Conservation (phyloP, 345 rosid species). For the Trapa bicornis region DNA sequence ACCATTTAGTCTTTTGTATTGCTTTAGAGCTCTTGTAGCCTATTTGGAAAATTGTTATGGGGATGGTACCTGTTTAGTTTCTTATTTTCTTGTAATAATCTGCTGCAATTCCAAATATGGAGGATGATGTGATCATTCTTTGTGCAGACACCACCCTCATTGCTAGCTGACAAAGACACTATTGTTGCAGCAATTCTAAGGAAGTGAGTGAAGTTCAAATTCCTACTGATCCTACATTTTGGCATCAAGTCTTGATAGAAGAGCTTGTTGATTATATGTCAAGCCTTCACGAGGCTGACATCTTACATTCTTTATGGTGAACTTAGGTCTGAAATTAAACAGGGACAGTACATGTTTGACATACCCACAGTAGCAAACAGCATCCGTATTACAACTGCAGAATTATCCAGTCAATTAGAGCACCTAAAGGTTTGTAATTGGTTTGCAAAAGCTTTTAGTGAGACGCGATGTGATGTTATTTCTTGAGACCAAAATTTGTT, state of each 20-base stretch:
- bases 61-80: neutral
- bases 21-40: neutral
- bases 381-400: conserved; percentile 34
- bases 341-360: conserved; percentile 60
- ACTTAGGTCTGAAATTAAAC: conserved; percentile 50
- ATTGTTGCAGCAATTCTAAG: conserved; percentile 61
- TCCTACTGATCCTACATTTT: neutral
- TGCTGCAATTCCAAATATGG: neutral
- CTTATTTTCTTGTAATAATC: conserved; percentile 1
- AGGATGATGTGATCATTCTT: conserved; percentile 15
- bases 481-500: neutral
- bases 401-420: conserved; percentile 50
- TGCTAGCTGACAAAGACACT: conserved; percentile 54
- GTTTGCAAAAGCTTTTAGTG: neutral
- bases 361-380: conserved; percentile 57
- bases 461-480: neutral
- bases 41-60: neutral
- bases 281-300: neutral
- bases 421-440: conserved; percentile 52
- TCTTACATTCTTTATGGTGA: neutral
- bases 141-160: conserved; percentile 60
- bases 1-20: neutral
- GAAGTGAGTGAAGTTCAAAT: conserved; percentile 27
- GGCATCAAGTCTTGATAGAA: too few species aligned
- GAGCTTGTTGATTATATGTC: neutral